Base-by-base conservation (phyloP, 2,329 filamentous ascomycete species). In the Aaosphaeria arxii region DNA sequence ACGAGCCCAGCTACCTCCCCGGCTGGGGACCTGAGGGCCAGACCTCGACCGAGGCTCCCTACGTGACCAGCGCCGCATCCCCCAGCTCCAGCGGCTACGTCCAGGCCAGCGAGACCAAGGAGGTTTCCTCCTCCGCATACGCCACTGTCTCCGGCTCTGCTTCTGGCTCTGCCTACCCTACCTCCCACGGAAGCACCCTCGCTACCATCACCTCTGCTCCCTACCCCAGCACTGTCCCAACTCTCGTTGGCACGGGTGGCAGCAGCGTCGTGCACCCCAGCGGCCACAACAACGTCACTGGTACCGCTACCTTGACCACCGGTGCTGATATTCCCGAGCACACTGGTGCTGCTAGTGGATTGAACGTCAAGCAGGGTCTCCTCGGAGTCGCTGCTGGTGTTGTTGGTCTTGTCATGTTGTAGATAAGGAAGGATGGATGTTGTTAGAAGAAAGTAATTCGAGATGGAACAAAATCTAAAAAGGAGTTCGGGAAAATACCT, bases 1-100 rank as follows among this genome's bases (percentile, higher is more conserved):
- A 82, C 66, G 73, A 73, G 47, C 78, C 80, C 6, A 71, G 63
- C 40, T 84, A 72, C 66, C 66, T 83, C 4, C 46, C 68, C 24
- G 24, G 7, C 39, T 40, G 24, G 9, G 39, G 39, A 9, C 9
- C 11, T 9, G 9, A 9, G 7, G 24, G 11, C 7, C 7, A 7
- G 9, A 40, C 39, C 17, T 13, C 11, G 9, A 28, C 24, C 39
- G 17, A 40, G 7, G 39, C 39, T 17, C 17, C 17, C 17, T 28
- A 40, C 11, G 9, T 17, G 7, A 40, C 39, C 9, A 7, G 7
- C 11, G 39, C 24, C 3, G 7, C 11, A 2, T 11, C 9, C 39
- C 7, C 39, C 39, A 40, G 7, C 39, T 9, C 11, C 9, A 9
- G 7, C 7, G 39, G 24, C 9, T n/a, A 40, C 11, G 7, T 9